Percentiles rank a stretch among this genome's conserved stretches.
Conservation (phyloP, 352 stramenopile genomes). For the Phytophthora uliginosa region DNA sequence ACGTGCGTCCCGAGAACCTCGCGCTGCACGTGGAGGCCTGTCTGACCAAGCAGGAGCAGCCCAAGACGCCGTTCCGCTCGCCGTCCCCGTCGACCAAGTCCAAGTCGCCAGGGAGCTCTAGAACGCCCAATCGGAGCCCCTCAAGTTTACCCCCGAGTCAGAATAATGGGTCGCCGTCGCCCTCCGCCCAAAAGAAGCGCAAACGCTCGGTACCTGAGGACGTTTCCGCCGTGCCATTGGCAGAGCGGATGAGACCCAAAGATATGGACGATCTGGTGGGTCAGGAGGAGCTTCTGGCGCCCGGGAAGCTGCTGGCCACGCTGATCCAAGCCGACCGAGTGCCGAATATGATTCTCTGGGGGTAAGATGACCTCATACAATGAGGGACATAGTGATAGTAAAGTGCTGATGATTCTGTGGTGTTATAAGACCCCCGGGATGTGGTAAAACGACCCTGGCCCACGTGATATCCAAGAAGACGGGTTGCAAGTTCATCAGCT, state of each 20-base stretch:
- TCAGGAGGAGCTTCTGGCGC: conserved; percentile 71
- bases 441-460: conserved; percentile 89
- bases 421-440: conserved; percentile 73
- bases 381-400: not conserved
- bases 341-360: conserved; percentile 91
- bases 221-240: conserved; percentile 57
- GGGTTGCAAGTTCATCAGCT: conserved; percentile 70
- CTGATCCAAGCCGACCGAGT: conserved; percentile 78
- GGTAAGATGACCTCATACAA: conserved; percentile 39
- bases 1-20: conserved; percentile 82
- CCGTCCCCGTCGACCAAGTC: conserved; percentile 25
- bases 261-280: conserved; percentile 72
- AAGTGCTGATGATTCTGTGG: conserved; percentile 10
- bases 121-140: conserved; percentile 20
- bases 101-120: conserved; percentile 14
- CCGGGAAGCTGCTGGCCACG: conserved; percentile 67
- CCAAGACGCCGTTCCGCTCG: conserved; percentile 21
- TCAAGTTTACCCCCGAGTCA: not conserved
- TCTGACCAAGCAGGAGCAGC: conserved; percentile 43
- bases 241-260: conserved; percentile 79
- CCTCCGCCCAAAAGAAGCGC: conserved; percentile 57
- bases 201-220: conserved; percentile 44
- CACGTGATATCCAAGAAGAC: conserved; percentile 80
- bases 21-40: conserved; percentile 80
- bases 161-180: conserved; percentile 24